Base-by-base conservation (phyloP, 352 stramenopile genomes). In the Globisporangium orthogonon region DNA sequence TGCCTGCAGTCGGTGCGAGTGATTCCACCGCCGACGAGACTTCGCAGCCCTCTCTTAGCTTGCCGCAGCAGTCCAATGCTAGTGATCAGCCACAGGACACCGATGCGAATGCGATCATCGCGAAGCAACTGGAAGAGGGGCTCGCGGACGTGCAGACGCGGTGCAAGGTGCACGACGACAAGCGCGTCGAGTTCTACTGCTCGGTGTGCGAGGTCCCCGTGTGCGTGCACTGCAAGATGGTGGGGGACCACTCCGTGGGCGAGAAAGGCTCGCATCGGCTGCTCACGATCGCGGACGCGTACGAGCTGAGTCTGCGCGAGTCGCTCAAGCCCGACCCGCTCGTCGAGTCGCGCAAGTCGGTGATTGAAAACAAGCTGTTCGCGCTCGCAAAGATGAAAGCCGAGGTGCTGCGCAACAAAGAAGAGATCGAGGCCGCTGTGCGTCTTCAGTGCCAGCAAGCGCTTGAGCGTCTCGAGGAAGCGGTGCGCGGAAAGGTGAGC, bases 191-290 rank as follows among this genome's bases (percentile, higher is more conserved):
- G 61, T 91, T 94, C 53, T 94, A 83, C 52, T 94, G 79, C 52
- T 67, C 76, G 0, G 59, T 82, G 29, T 94, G 84, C 47, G 62
- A 73, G 7, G 54, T 73, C 2, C 74, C 79, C 0, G 74, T 91
- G 10, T 94, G 81, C 30, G 79, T 94, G 30, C 78, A 79, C 52
- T 91, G 84, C 69, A 91, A 91, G 66, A 89, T 91, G 79, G 50
- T 89, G 3, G 84, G 84, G 41, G 81, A 91, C 46, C 81, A 91
- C 64, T 87, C 80, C 2, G 76, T 75, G 14, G 83, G 81, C n/a
- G 83, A 90, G 1, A 93, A 89, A 62, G 83, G 83, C 15, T 62
- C 67, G 2, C 81, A 93, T 43, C 76, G 83, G 4, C 46, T 93
- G 43, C 53, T 93, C 2, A 75, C 73, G 3, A 69, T 93, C 37